Evolutionary conservation across 139 green algal genomes (phyloP), one percentile per base, ranked within the genome.

Genomic region (Chlamydomonas sphaeroides): DNA sequence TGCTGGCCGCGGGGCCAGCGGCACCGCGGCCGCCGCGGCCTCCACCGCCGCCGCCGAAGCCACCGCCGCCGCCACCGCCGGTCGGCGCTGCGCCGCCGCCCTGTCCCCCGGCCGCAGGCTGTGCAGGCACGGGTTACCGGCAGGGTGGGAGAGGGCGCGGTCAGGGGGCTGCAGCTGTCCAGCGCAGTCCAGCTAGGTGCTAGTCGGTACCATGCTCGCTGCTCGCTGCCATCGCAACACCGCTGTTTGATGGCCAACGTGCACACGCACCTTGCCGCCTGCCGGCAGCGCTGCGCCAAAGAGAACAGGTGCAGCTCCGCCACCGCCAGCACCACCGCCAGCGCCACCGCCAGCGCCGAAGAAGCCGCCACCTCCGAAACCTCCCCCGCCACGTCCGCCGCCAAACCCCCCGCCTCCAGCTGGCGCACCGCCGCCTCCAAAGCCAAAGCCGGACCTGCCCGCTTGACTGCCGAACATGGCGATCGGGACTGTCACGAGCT

Each of bases 211-310:
- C 15, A 7, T 28, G 15, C 20, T 17, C 20, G 17, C 45, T 21
- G 45, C 14, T 25, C 17, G 51, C 17, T 25, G 51, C 20, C 51
- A 10, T 30, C 51, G 15, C 15, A 10, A 61, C 20, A 25, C 20
- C 51, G 20, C n/a, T n/a, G n/a, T n/a, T n/a, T n/a, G n/a, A n/a
- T n/a, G n/a, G n/a, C n/a, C 14, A 51, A 3, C 39, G 21, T 33
- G 35, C 35, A 14, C 38, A 15, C 70, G 2, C 72, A 80, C 74
- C 57, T 80, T 57, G 21, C 74, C 74, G 18, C 39, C 74, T 28
- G 39, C 41, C 3, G 74, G 59, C 39, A 70, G 5, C 8, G 39
- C 33, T 11, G 59, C 74, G 26, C 74, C 74, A 48, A 80, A 80
- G 0, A 80, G 41, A 59, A 61, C 28, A 10, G n/a, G n/a, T n/a